Evolutionary conservation across 1,284 basidiomycete species (phyloP).

Genomic region (Austropuccinia psidii): DNA sequence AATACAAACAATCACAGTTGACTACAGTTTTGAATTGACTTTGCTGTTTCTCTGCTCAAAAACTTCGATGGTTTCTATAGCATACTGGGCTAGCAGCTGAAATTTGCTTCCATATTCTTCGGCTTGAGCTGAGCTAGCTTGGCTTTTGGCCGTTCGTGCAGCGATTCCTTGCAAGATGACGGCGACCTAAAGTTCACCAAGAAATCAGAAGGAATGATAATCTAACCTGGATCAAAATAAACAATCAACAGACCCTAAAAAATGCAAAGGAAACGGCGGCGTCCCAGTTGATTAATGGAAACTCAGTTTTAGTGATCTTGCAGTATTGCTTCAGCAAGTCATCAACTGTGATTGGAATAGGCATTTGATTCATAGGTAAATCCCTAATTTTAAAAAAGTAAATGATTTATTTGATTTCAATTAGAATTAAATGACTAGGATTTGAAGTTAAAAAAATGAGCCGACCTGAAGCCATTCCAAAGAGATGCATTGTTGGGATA

Average conservation of each 20-base stretch:
- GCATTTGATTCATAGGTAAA: constrained; percentile 53
- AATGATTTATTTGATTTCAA: neutral
- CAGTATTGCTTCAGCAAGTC: constrained; percentile 71
- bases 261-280: constrained; percentile 80
- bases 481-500: constrained; percentile 39
- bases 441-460: neutral
- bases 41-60: constrained; percentile 48
- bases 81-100: constrained; percentile 59
- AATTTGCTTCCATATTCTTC: constrained; percentile 56
- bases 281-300: constrained; percentile 65
- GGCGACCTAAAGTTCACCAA: constrained; percentile 55
- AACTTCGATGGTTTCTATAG: constrained; percentile 55
- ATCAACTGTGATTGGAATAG: constrained; percentile 58
- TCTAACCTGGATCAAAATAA: constrained; percentile 37
- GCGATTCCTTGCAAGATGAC: constrained; percentile 91
- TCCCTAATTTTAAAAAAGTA: constrained; percentile 52
- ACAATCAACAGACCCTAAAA: constrained; percentile 60
- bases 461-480: constrained; percentile 44
- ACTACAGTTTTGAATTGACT: too few species aligned
- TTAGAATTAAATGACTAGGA: constrained; percentile 27
- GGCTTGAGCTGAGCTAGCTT: constrained; percentile 75
- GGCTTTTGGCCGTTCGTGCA: constrained; percentile 71
- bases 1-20: too few species aligned
- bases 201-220: constrained; percentile 43
- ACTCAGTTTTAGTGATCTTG: constrained; percentile 55